A percentile compares a stretch with the other conserved stretches of the same genome.
These are phyloP conservation scores for Sphenostylis stenocarpa DNA, from an alignment of 306 rosid species.

Conservation along the genomic window DNA sequence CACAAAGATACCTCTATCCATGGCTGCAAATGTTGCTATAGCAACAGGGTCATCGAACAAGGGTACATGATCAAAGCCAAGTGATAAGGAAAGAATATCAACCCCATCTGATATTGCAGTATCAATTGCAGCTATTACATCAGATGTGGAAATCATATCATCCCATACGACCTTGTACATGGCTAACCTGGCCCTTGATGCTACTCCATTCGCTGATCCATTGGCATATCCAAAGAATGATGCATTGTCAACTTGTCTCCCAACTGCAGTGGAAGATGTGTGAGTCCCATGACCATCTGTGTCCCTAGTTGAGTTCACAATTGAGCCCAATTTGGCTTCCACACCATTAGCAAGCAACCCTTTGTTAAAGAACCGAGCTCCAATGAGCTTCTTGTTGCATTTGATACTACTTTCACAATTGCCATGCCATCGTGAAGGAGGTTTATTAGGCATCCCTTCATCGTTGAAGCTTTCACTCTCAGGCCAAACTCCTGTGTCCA, in stretches of 20 bases:
- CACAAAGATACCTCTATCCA: conserved; percentile 58
- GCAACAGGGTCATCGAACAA: conserved; percentile 63
- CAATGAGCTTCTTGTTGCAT: conserved; percentile 74
- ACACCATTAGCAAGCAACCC: conserved; percentile 34
- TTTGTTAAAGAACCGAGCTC: conserved; percentile 66
- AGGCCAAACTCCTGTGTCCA: neutral
- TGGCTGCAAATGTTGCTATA: conserved; percentile 63
- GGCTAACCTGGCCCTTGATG: conserved; percentile 58
- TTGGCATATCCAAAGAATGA: conserved; percentile 61
- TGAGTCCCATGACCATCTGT: conserved; percentile 71
- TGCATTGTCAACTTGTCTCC: conserved; percentile 44
- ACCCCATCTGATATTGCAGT: conserved; percentile 65
- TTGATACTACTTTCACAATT: conserved; percentile 46
- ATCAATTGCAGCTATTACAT: conserved; percentile 63
- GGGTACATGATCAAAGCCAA: conserved; percentile 38
- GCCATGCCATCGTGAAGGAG: conserved; percentile 66
- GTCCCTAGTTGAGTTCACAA: neutral
- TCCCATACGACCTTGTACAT: conserved; percentile 65
- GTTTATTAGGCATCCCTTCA: conserved; percentile 38
- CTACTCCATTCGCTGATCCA: conserved; percentile 53
- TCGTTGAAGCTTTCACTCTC: conserved; percentile 14
- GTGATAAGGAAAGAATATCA: conserved; percentile 61
- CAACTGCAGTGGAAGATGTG: conserved; percentile 60
- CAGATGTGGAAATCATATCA: conserved; percentile 10
- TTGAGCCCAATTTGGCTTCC: conserved; percentile 28